Evolutionary conservation across 306 rosid species (phyloP).

Genomic region (Acacia crassicarpa): DNA sequence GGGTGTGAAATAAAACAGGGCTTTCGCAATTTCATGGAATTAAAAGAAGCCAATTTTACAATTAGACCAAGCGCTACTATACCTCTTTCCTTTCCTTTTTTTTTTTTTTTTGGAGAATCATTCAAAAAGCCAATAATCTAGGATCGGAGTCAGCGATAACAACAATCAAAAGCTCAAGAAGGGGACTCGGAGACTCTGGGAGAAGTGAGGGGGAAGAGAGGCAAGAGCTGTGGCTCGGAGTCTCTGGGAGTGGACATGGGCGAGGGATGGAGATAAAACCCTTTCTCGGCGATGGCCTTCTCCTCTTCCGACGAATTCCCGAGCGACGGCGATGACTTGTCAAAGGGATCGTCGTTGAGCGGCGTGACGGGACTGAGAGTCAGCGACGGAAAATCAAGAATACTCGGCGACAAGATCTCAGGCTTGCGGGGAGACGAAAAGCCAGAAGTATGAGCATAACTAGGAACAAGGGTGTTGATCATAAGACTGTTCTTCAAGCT

Average conservation of each 20-base stretch:
- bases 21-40: constrained; percentile 40
- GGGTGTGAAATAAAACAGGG: constrained; percentile 17
- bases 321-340: constrained; percentile 76
- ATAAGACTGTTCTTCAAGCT: constrained; percentile 75
- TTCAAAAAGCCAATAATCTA: constrained; percentile 26
- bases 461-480: constrained; percentile 77
- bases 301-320: constrained; percentile 92
- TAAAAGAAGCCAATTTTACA: constrained; percentile 49
- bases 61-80: constrained; percentile 51
- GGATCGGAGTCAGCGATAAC: constrained; percentile 34
- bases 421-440: constrained; percentile 78
- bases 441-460: constrained; percentile 51
- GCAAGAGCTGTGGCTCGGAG: constrained; percentile 71
- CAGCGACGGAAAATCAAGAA: constrained; percentile 84
- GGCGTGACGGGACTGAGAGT: constrained; percentile 94
- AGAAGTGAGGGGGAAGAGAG: constrained; percentile 78
- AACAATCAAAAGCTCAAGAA: constrained; percentile 42
- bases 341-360: constrained; percentile 69
- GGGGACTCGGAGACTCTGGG: constrained; percentile 79
- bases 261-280: constrained; percentile 80
- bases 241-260: constrained; percentile 70
- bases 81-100: constrained; percentile 33
- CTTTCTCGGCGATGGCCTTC: constrained; percentile 87
- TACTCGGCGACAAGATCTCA: constrained; percentile 87
- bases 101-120: constrained; percentile 28